Conservation (phyloP, 305 asterid species). For the Fraxinus xanthoxyloides region DNA sequence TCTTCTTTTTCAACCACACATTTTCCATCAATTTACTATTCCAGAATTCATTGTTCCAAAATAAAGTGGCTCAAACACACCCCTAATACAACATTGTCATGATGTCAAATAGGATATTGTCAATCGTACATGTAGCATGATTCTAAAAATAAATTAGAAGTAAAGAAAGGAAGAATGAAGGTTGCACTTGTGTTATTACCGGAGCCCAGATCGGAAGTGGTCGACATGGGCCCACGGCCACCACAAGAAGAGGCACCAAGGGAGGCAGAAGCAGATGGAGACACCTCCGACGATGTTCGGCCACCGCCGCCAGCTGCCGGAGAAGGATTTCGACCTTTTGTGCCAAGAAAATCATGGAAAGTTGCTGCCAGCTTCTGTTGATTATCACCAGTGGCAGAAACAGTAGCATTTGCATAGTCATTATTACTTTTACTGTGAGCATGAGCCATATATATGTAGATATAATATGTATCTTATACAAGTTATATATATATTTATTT, state of each 20-base stretch:
- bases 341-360: slow-evolving; percentile 85
- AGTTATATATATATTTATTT: not conserved
- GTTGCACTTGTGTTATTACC: slow-evolving; percentile 37
- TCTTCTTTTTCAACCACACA: too few species aligned
- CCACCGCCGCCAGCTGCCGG: slow-evolving; percentile 34
- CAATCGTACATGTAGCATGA: too few species aligned
- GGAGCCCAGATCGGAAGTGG: slow-evolving; percentile 79
- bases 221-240: slow-evolving; percentile 36
- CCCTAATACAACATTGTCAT: too few species aligned
- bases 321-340: slow-evolving; percentile 34
- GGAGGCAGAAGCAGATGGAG: slow-evolving; percentile 53
- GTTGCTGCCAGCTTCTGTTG: slow-evolving; percentile 52
- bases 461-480: not conserved
- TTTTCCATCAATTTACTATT: too few species aligned
- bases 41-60: too few species aligned
- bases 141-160: not conserved
- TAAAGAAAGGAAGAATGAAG: not conserved
- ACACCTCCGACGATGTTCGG: slow-evolving; percentile 49
- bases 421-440: slow-evolving; percentile 41
- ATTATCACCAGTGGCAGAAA: slow-evolving; percentile 36
- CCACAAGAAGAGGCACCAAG: slow-evolving; percentile 38
- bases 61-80: too few species aligned
- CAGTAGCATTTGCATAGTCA: slow-evolving; percentile 23
- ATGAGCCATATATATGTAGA: slow-evolving; percentile 55
- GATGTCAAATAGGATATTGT: too few species aligned